Conservation (phyloP, 2,329 filamentous ascomycete genomes). For the Meredithiella fracta region DNA sequence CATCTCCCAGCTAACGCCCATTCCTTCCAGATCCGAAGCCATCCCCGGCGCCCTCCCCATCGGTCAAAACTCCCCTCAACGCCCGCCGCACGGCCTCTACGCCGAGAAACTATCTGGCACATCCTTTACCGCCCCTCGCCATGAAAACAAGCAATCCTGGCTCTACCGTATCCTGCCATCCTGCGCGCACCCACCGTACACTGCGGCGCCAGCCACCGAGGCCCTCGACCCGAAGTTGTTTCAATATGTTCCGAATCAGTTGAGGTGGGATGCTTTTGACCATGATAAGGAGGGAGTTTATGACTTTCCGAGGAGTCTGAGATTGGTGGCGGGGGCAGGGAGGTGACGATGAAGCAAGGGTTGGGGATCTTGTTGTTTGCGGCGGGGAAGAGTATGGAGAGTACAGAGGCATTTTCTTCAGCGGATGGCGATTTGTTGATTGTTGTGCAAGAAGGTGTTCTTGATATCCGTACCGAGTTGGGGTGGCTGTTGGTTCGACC, state of each 20-base stretch:
- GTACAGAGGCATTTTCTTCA: slow-evolving; percentile 57
- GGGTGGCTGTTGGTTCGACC: slow-evolving; percentile 52
- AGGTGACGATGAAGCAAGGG: slow-evolving; percentile 58
- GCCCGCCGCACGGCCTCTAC: slow-evolving; percentile 62
- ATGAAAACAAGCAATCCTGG: slow-evolving; percentile 56
- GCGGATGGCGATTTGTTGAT: slow-evolving; percentile 63
- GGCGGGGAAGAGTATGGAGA: slow-evolving; percentile 55
- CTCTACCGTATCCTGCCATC: slow-evolving; percentile 54
- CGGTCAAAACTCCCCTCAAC: slow-evolving; percentile 68
- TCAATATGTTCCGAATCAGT: slow-evolving; percentile 63
- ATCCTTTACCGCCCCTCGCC: slow-evolving; percentile 52
- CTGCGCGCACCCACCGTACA: slow-evolving; percentile 41
- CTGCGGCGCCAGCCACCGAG: slow-evolving; percentile 13
- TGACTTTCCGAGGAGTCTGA: slow-evolving; percentile 38
- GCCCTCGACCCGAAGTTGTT: slow-evolving; percentile 28
- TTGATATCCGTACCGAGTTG: slow-evolving; percentile 59
- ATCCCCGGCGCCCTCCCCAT: slow-evolving; percentile 57
- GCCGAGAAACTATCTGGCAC: slow-evolving; percentile 64
- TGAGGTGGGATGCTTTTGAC: slow-evolving; percentile 65
- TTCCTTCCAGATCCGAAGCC: slow-evolving; percentile 48
- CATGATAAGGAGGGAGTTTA: slow-evolving; percentile 36
- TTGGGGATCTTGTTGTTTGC: slow-evolving; percentile 63
- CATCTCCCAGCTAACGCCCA: neutral
- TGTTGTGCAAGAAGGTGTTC: slow-evolving; percentile 50
- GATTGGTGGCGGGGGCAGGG: slow-evolving; percentile 62